Conservation (phyloP, 225 moss, liverwort and hornwort genomes). For the Polytrichum commune region DNA sequence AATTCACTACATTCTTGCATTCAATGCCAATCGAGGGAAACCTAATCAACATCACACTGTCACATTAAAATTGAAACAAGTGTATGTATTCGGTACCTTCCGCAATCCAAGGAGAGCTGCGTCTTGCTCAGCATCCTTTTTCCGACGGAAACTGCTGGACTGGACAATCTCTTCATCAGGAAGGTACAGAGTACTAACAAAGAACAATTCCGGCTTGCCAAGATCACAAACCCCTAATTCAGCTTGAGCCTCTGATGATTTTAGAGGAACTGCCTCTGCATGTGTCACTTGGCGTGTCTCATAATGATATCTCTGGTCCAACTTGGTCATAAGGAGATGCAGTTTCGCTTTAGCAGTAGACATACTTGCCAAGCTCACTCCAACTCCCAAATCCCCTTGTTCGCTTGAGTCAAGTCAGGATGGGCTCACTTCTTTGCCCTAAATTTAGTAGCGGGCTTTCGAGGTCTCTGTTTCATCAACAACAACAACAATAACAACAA, state of each 20-base stretch:
- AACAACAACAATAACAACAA: too few relatives aligned
- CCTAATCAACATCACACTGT: too few relatives aligned
- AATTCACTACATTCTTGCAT: too few relatives aligned
- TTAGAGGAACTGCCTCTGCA: conserved; percentile 16
- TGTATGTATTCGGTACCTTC: conserved; percentile 38
- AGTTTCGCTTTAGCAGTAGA: conserved; percentile 61
- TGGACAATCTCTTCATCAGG: conserved; percentile 71
- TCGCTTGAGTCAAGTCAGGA: too few relatives aligned
- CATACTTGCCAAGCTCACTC: conserved; percentile 24
- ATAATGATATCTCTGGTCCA: conserved; percentile 46
- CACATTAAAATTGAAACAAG: too few relatives aligned
- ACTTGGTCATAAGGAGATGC: conserved; percentile 37
- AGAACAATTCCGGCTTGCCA: conserved; percentile 47
- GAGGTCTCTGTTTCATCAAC: too few relatives aligned
- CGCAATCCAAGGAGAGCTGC: conserved; percentile 82
- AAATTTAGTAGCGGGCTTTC: too few relatives aligned
- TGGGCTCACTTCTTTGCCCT: too few relatives aligned
- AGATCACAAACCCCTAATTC: conserved; percentile 32
- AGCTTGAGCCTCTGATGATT: conserved; percentile 12
- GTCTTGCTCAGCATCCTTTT: conserved; percentile 97
- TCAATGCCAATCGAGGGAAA: too few relatives aligned
- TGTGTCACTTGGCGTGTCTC: conserved; percentile 50
- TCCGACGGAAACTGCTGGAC: conserved; percentile 77
- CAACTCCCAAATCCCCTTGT: too few relatives aligned
- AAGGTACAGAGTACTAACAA: conserved; percentile 69